Percentiles rank a stretch among this genome's conserved stretches.
phyloP scores from a whole-genome alignment of 371 early-diverging fungal species.

The Mucor racemosus region DNA sequence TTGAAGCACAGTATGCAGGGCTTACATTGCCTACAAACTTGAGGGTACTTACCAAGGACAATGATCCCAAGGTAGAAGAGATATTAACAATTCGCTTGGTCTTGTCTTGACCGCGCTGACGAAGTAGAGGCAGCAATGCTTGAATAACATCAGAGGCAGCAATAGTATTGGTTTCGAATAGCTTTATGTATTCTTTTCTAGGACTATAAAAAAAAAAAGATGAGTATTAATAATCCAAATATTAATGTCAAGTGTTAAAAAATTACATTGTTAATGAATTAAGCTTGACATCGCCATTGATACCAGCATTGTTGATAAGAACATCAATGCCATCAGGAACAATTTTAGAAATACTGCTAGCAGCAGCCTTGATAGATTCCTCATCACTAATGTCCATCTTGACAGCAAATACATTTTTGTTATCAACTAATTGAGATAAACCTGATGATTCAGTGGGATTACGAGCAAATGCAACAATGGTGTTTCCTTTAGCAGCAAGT shows the following conservation, averaged over 20 bases:
- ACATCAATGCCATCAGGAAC: slow-evolving; percentile 37
- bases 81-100: slow-evolving; percentile 31
- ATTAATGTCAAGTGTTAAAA: too few relatives aligned
- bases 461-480: slow-evolving; percentile 43
- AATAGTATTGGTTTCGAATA: slow-evolving; percentile 21
- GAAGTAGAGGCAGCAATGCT: slow-evolving; percentile 28
- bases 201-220: too few relatives aligned
- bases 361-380: slow-evolving; percentile 37
- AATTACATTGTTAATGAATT: too few relatives aligned
- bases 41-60: neutral
- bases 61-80: slow-evolving; percentile 26
- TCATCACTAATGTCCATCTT: slow-evolving; percentile 30
- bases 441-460: slow-evolving; percentile 29
- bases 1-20: slow-evolving; percentile 25
- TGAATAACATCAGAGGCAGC: slow-evolving; percentile 19
- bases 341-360: slow-evolving; percentile 8
- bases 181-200: too few relatives aligned
- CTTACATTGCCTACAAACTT: neutral
- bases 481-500: slow-evolving; percentile 32
- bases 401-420: slow-evolving; percentile 32
- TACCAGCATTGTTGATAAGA: slow-evolving; percentile 45
- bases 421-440: slow-evolving; percentile 27
- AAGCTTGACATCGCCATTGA: neutral
- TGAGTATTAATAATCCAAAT: too few relatives aligned
- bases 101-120: slow-evolving; percentile 20